Conservation (phyloP, 768 basidiomycete genomes). For the Crassisporium funariophilum region DNA sequence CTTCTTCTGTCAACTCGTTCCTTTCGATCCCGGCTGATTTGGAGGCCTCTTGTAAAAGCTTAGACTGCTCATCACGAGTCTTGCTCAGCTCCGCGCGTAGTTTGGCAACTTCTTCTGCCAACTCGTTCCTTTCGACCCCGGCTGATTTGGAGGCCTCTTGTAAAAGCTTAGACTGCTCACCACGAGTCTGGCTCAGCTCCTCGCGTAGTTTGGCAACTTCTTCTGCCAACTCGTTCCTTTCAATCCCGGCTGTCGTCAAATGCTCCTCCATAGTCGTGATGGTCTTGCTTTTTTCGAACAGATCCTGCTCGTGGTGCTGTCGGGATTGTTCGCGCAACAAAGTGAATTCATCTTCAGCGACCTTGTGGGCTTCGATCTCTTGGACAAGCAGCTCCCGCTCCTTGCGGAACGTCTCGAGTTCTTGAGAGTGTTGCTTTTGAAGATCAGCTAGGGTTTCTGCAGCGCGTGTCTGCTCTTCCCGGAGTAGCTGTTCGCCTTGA, state of each 20-base stretch:
- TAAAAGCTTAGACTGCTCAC: slow-evolving; percentile 62
- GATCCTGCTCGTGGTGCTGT: slow-evolving; percentile 44
- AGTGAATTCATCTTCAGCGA: slow-evolving; percentile 51
- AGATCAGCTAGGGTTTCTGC: slow-evolving; percentile 49
- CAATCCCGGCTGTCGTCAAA: slow-evolving; percentile 45
- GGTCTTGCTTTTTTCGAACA: slow-evolving; percentile 51
- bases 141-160: slow-evolving; percentile 75
- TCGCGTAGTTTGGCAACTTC: slow-evolving; percentile 54
- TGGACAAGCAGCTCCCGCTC: slow-evolving; percentile 52
- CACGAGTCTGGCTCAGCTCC: slow-evolving; percentile 59
- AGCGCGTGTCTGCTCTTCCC: slow-evolving; percentile 51
- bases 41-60: slow-evolving; percentile 70
- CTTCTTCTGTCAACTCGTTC: too few relatives aligned
- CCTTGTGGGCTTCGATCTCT: slow-evolving; percentile 65
- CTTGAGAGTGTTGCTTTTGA: slow-evolving; percentile 48
- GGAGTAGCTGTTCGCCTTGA: slow-evolving; percentile 36
- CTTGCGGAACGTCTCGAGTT: slow-evolving; percentile 46
- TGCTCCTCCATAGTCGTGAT: slow-evolving; percentile 54
- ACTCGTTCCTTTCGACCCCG: too few relatives aligned
- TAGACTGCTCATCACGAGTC: slow-evolving; percentile 59
- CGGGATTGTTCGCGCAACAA: slow-evolving; percentile 44
- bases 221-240: slow-evolving; percentile 44
- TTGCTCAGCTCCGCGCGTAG: slow-evolving; percentile 61
- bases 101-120: slow-evolving; percentile 48
- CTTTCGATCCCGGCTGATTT: too few relatives aligned